Base-by-base conservation (phyloP, 2,329 filamentous ascomycete species). In the Penicillium occitanis region DNA sequence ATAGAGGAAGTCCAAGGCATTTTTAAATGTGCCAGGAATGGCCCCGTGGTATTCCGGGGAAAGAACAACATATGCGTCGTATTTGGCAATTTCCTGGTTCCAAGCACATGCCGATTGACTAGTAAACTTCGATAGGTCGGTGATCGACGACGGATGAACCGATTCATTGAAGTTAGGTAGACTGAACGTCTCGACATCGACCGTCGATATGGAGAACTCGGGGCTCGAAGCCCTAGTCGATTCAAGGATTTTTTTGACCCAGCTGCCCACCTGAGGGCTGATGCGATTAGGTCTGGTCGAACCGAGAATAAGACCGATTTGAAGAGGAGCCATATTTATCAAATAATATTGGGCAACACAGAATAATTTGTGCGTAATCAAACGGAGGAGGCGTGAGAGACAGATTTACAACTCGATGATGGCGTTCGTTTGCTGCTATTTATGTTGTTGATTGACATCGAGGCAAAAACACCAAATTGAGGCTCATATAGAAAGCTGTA, bases 31-130 rank as follows among this genome's bases (percentile, higher is more conserved):
- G 42, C 60, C 60, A 3, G 44, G 48, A 42, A 62, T 53, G 44
- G 10, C 42, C 8, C 11, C 40, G 19, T 62, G 42, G n/a, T 62
- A 62, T 62, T 51, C 60, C 17, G 60, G 60, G 6, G 44, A 50
- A 40, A 62, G 1, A 62, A 62, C 30, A 40, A 62, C 51, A 53
- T 62, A 62, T 53, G 60, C 44, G 30, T 62, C 33, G 60, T 60
- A 60, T n/a, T 60, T 60, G 22, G 57, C 57, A 28, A 60, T 44
- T 60, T 46, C 57, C 3, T 46, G 37, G 17, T 60, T 60, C 57
- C 37, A 60, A 19, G n/a, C 19, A 11, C 22, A 8, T n/a, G 22
- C 57, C 37, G 57, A 60, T 44, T 44, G 57, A 44, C 22, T 44
- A 0, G 22, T 46, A 33, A 60, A 60, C 30, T 28, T 30, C 37